These are phyloP conservation scores for Solanum habrochaites DNA, from an alignment of 257 asterid genomes.

Conservation along the genomic window DNA sequence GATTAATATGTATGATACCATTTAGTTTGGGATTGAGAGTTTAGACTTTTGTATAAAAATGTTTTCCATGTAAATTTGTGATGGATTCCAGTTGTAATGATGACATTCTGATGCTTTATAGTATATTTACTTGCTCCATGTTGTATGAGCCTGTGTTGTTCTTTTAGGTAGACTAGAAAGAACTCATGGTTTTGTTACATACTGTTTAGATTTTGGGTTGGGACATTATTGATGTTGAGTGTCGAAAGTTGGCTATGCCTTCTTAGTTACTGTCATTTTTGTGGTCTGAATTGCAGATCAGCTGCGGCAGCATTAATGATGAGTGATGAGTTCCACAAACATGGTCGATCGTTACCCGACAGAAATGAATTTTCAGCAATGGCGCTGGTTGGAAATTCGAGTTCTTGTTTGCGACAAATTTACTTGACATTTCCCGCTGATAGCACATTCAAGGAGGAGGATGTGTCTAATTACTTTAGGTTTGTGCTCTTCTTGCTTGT, in stretches of 20 bases:
- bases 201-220: not conserved
- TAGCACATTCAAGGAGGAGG: conserved; percentile 83
- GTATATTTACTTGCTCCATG: not conserved
- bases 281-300: conserved; percentile 15
- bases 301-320: conserved; percentile 20
- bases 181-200: not conserved
- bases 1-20: not conserved
- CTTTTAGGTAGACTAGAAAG: not conserved
- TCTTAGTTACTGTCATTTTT: not conserved
- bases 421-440: conserved; percentile 92
- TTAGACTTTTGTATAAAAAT: not conserved
- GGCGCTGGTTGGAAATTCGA: conserved; percentile 40
- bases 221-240: not conserved
- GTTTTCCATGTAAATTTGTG: not conserved
- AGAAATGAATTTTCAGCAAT: conserved; percentile 40
- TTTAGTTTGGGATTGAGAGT: not conserved
- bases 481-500: conserved; percentile 6
- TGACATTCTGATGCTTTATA: not conserved
- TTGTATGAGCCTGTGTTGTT: not conserved
- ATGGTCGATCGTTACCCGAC: conserved; percentile 14
- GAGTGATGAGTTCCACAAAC: conserved; percentile 28
- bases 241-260: not conserved
- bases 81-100: not conserved
- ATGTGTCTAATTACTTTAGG: conserved; percentile 82
- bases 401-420: conserved; percentile 62